Evolutionary conservation across 2,329 filamentous ascomycete genomes (phyloP), one percentile per base, ranked within the genome.

Genomic region (Nothopassalora personata): DNA sequence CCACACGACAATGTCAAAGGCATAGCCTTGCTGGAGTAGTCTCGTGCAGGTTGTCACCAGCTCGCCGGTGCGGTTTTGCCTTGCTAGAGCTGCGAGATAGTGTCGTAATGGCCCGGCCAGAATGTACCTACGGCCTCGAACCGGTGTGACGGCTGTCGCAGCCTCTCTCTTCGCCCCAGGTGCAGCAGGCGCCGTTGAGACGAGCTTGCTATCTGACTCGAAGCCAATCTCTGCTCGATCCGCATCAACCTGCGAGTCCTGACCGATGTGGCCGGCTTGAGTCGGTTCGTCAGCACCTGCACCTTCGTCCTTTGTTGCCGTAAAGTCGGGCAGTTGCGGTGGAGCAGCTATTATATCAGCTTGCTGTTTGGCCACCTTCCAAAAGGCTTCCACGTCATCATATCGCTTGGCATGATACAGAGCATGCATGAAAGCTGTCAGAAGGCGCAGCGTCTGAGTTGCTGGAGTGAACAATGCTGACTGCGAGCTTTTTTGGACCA

Each of bases 1-100:
- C 91, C 91, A 96, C 66, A 90, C 91, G 67, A 81, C 82, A 70
- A 83, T 86, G 68, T 90, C 87, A 58, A 97, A 74, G 30, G 78
- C 76, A 76, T 93, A 97, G 10, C 92, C 93, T 45, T 81, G 79
- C 1, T 72, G 70, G 8, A 83, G 77, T 10, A 92, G 77, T n/a
- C 81, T 73, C 23, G 79, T 72, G 30, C 91, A 72, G 15, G 83
- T 73, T 61, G 31, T 71, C 47, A 73, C 63, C 11, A 76, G 60
- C 11, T 71, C 64, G 9, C 61, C 49, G 13, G 66, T 58, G 34
- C 83, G 79, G 60, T 83, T 82, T 57, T 84, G 83, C 27, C 67
- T 68, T 33, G 76, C 72, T 9, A 87, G 72, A 54, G 80, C 79
- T 54, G 74, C 73, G 57, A 87, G 77, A 68, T 82, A 84, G 49